phyloP scores from a whole-genome alignment of 1,139 yeast genomes.

The Geotrichum restrictum region DNA sequence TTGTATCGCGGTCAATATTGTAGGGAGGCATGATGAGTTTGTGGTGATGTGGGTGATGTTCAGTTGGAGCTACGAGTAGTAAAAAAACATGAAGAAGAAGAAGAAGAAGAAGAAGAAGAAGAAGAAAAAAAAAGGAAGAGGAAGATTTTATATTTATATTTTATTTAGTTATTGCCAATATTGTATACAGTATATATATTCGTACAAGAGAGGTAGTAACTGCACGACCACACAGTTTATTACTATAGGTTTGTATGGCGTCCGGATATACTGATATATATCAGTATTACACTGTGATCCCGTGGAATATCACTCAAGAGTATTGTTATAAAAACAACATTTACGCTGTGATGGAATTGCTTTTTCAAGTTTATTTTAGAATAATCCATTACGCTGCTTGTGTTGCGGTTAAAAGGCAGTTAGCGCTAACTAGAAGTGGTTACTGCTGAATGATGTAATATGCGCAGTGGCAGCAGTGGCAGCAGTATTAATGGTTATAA shows the following conservation, averaged over 20 bases:
- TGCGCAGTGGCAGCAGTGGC: too few species aligned
- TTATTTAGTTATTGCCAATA: background rate
- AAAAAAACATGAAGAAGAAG: background rate
- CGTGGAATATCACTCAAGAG: too few species aligned
- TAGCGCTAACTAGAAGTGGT: too few species aligned
- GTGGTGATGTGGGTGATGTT: background rate
- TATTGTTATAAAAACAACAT: too few species aligned
- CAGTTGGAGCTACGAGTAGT: background rate
- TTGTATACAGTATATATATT: background rate
- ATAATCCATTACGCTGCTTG: too few species aligned
- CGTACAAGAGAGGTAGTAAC: background rate
- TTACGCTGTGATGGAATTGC: background rate
- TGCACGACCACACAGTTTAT: background rate
- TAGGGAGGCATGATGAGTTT: slow-evolving; percentile 15
- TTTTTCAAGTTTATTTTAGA: background rate
- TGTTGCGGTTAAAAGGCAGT: too few species aligned
- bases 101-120: background rate
- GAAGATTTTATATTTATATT: background rate
- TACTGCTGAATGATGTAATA: too few species aligned
- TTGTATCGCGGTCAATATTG: slow-evolving; percentile 16
- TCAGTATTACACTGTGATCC: too few species aligned
- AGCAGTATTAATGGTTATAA: too few species aligned
- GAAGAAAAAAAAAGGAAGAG: background rate
- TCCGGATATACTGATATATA: too few species aligned
- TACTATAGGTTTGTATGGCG: too few species aligned